Conservation (phyloP, 495 filamentous ascomycete species). For the Monascus purpureus region DNA sequence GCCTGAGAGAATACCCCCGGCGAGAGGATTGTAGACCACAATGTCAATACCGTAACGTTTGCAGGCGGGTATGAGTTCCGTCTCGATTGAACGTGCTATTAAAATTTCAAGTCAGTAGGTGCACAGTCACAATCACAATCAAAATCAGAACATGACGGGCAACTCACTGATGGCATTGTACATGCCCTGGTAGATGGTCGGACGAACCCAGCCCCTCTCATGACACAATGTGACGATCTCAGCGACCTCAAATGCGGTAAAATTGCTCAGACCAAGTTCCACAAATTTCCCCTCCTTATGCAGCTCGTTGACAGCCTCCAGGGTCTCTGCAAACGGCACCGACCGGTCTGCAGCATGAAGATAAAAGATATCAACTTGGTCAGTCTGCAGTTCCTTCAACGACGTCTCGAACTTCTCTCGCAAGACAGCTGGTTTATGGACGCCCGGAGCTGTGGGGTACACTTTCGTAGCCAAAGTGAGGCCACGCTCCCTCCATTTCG, state of each 20-base stretch:
- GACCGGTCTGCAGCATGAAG: slow-evolving; percentile 74
- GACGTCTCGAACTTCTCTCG: slow-evolving; percentile 47
- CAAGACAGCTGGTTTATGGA: slow-evolving; percentile 46
- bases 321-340: slow-evolving; percentile 65
- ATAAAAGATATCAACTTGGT: slow-evolving; percentile 78
- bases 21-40: slow-evolving; percentile 83
- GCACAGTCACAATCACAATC: slow-evolving; percentile 51
- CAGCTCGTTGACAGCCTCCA: slow-evolving; percentile 61
- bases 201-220: slow-evolving; percentile 55
- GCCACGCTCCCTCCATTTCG: slow-evolving; percentile 69
- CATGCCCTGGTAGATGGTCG: slow-evolving; percentile 49
- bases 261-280: slow-evolving; percentile 69
- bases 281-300: slow-evolving; percentile 85
- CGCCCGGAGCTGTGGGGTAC: slow-evolving; percentile 47
- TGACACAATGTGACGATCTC: slow-evolving; percentile 76
- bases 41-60: slow-evolving; percentile 76
- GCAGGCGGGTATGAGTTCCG: slow-evolving; percentile 66
- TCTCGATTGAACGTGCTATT: slow-evolving; percentile 56
- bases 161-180: slow-evolving; percentile 47
- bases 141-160: slow-evolving; percentile 34
- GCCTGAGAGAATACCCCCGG: slow-evolving; percentile 72
- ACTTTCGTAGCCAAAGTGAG: slow-evolving; percentile 75
- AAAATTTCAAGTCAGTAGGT: slow-evolving; percentile 45
- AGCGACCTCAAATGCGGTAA: slow-evolving; percentile 79
- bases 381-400: slow-evolving; percentile 57